Base-by-base conservation (phyloP, 805 yeast genomes). In the Spathaspora sp. region DNA sequence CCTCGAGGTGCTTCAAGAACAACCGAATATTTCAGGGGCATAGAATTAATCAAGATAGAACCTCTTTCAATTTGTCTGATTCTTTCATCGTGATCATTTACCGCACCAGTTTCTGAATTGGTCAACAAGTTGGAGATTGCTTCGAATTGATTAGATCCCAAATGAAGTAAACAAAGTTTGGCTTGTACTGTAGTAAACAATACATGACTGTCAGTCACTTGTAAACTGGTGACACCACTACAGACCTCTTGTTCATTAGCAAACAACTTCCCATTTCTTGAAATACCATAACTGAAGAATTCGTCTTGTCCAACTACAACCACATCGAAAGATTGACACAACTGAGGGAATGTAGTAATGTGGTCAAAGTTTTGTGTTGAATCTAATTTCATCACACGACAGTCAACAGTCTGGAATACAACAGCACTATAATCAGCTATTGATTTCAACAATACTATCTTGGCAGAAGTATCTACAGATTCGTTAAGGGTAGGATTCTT, bases 1-100 rank as follows among this genome's bases (percentile, higher is more conserved):
- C 99, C 99, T 65, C 99, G 81, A 53, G 96, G 96, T 4, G 97
- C 97, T 67, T 94, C 97, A 49, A 94, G 74, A 3, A 89, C 83
- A 17, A 96, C 91, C 0, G 92, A 79, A 51, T 91, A 84, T 50
- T 82, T 86, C 0, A 93, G 82, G 1, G 97, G 97, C 61, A 91
- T 86, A 1, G 82, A 82, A 40, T 91, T 76, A 0, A 93, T 89
- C 46, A 94, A 68, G n/a, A 87, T 60, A 0, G 97, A 90, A 1
- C 99, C 98, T 57, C 97, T 79, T 69, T 94, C 99, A 49, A 94
- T 85, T 52, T 86, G 82, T 60, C 99, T 82, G 14, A 86, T 78
- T 69, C 97, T 82, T 70, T 93, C 99, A 66, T 90, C 97, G 31
- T 66, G 60, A 2, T 60, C 52, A 6, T 59, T 52, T 29, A 4